phyloP scores from a whole-genome alignment of 2,329 filamentous ascomycete genomes.

The Diaporthe vexans region DNA sequence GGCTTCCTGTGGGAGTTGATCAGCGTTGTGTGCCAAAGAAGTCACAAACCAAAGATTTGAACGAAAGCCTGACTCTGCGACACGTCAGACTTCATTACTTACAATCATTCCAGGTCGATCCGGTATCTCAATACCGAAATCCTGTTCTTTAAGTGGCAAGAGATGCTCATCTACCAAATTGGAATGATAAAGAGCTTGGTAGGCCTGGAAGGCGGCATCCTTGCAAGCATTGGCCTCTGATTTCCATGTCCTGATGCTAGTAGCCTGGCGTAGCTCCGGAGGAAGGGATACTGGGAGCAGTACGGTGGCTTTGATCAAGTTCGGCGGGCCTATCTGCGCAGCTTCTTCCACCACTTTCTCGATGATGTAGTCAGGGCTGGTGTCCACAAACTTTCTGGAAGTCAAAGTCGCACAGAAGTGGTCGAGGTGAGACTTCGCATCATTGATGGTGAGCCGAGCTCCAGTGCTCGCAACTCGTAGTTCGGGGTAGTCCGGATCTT shows the following conservation, averaged over 20 bases:
- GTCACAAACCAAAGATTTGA: not conserved
- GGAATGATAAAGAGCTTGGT: slow-evolving; percentile 75
- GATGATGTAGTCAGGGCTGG: slow-evolving; percentile 77
- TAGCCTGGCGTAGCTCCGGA: slow-evolving; percentile 67
- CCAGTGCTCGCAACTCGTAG: slow-evolving; percentile 60
- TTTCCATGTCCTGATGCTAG: slow-evolving; percentile 71
- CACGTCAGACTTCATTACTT: not conserved
- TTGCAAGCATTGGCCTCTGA: slow-evolving; percentile 81
- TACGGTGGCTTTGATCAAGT: slow-evolving; percentile 69
- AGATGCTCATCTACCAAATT: slow-evolving; percentile 84
- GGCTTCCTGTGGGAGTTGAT: slow-evolving; percentile 44
- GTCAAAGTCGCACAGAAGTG: slow-evolving; percentile 82
- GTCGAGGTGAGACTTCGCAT: slow-evolving; percentile 81
- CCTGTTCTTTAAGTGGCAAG: slow-evolving; percentile 70
- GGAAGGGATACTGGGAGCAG: slow-evolving; percentile 79
- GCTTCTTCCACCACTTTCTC: slow-evolving; percentile 52
- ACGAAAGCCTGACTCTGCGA: not conserved
- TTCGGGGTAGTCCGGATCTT: slow-evolving; percentile 48
- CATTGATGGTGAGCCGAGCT: slow-evolving; percentile 79
- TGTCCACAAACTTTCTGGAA: slow-evolving; percentile 71
- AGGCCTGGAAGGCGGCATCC: slow-evolving; percentile 88
- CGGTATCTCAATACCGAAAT: slow-evolving; percentile 55
- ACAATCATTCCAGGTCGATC: slow-evolving; percentile 52
- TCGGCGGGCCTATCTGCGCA: slow-evolving; percentile 40
- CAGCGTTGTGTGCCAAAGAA: not conserved